Evolutionary conservation across 805 yeast species (phyloP), one percentile per base, ranked within the genome.

Genomic region (Osmozyma mogii): DNA sequence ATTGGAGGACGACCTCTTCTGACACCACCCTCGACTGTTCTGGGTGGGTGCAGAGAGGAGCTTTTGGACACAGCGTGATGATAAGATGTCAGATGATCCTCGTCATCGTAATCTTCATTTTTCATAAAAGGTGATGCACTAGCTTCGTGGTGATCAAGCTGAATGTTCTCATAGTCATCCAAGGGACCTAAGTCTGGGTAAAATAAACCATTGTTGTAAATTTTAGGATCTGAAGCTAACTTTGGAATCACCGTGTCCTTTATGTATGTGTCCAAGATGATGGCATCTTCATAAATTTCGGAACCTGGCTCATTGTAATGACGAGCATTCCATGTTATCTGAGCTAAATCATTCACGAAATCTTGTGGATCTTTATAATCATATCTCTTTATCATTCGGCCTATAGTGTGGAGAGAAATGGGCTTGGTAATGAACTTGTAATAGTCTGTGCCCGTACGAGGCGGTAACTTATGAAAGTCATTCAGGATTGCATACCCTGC

Each of bases 1-100:
- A 84, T 80, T 2, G 95, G 95, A 4, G 96, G 95, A 44, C 95
- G 70, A 12, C 95, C 95, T 47, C 94, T 70, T 53, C 84, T 79
- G 18, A 74, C 70, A 43, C 84, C 78, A 15, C 56, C 50, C 26
- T 56, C 62, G 15, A 43, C 36, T 28, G 41, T 40, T 13, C 21
- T 27, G 4, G 40, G 29, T 8, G 18, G 22, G 11, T 34, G 27
- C 20, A 18, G 20, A 18, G 7, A 9, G 16, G 13, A 19, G 25
- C 19, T 17, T 7, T 26, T 19, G 19, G 11, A 13, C 3, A 12
- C 24, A 12, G 15, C 17, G 9, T 14, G 17, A n/a, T 6, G 28
- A 27, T 9, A 30, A 9, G 10, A 32, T 14, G 18, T 17, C 15
- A 27, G 8, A 5, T 16, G 30, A 8, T 42, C 47, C 21, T 42